phyloP scores from a whole-genome alignment of 192 early-diverging fungal species.

The Coemansia sp. region DNA sequence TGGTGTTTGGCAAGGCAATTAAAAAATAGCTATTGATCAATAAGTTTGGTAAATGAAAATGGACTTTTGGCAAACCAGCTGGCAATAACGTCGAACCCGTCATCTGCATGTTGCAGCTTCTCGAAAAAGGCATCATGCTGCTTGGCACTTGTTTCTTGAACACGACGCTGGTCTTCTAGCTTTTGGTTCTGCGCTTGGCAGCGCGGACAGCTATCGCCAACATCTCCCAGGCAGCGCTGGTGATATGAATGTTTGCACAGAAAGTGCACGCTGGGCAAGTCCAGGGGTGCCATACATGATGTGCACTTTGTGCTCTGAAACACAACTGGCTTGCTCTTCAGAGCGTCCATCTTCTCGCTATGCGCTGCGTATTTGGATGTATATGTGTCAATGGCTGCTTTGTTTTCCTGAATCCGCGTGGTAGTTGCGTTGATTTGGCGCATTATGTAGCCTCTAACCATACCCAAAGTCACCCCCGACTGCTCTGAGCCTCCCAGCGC shows the following conservation, averaged over 20 bases:
- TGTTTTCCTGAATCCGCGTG: conserved; percentile 64
- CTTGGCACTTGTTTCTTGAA: conserved; percentile 73
- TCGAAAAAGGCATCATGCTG: conserved; percentile 79
- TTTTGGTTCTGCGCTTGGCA: conserved; percentile 83
- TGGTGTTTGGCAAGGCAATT: conserved; percentile 35
- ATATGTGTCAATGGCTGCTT: conserved; percentile 70
- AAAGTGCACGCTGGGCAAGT: conserved; percentile 91
- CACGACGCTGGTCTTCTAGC: conserved; percentile 73
- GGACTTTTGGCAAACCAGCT: conserved; percentile 90
- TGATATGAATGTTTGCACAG: conserved; percentile 95
- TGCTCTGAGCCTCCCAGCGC: conserved; percentile 60
- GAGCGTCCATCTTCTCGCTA: conserved; percentile 74
- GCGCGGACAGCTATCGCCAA: conserved; percentile 60
- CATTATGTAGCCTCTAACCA: conserved; percentile 81
- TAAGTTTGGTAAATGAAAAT: conserved; percentile 53
- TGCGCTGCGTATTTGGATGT: conserved; percentile 75
- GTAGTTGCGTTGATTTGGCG: conserved; percentile 71
- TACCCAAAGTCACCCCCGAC: conserved; percentile 80
- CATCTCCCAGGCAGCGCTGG: conserved; percentile 69
- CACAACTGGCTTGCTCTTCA: conserved; percentile 68
- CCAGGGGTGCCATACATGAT: conserved; percentile 68
- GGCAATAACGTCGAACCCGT: conserved; percentile 85
- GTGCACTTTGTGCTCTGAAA: conserved; percentile 80
- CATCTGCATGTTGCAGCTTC: conserved; percentile 70
- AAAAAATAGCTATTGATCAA: conserved; percentile 37